Evolutionary conservation across 2,329 filamentous ascomycete species (phyloP), one percentile per base, ranked within the genome.

Genomic region (Stagonosporopsis rhizophila): DNA sequence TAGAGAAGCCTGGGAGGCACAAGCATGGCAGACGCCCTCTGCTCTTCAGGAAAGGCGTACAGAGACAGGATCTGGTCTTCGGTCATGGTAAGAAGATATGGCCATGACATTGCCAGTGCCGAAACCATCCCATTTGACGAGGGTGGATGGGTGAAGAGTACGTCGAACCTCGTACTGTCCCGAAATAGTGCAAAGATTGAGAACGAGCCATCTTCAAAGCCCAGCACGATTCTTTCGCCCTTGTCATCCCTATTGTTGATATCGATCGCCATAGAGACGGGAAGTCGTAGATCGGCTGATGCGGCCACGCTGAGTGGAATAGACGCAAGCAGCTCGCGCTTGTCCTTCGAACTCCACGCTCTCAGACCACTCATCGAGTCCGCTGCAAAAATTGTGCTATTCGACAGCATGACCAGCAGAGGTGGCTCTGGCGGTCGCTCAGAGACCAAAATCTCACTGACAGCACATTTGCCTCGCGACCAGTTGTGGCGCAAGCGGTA

Each of bases 401-500:
- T 87, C 38, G 89, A 84, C 60, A 96, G 84, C 72, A 90, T 91
- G 44, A 93, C 90, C 6, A 97, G 79, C 34, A 92, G 73, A 2
- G 83, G 82, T 34, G 90, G 80, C 73, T 87, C 70, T 50, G 80
- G 77, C 1, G 80, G 75, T 39, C 77, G 65, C 55, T 82, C 79
- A 49, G 82, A 78, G 22, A 92, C 83, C 40, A 87, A 82, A 27
- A 97, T 85, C 74, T 96, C 90, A 32, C 89, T 87, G 12, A 96
- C 86, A 34, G 86, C 89, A 68, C 92, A 96, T 64, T 85, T 87
- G 0, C 94, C 95, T 59, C 83, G 86, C 1, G 90, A 85, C 95
- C 95, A 98, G 77, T 98, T 98, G 72, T 96, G 90, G 41, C 91
- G 85, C 45, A 97, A 81, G 68, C 89, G 91, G 76, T 96, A 98